Percentiles rank a stretch among this genome's conserved stretches.
Conservation (phyloP, 2,329 filamentous ascomycete species). For the Penicillium sumatraense region DNA sequence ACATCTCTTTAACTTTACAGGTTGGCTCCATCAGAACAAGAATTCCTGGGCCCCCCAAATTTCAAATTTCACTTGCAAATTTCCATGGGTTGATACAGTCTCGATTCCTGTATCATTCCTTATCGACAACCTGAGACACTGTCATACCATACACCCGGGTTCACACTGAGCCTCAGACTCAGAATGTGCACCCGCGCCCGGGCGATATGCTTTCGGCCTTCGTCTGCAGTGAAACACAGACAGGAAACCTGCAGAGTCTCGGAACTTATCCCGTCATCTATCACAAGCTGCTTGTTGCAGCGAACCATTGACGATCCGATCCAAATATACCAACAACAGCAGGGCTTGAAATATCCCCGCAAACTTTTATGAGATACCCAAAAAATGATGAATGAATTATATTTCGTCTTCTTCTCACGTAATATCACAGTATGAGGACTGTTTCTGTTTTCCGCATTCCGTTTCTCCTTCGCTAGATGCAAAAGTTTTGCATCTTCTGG, state of each 20-base stretch:
- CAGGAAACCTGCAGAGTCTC: background rate
- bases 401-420: background rate
- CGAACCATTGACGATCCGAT: background rate
- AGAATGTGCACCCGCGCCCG: background rate
- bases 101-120: too few relatives aligned
- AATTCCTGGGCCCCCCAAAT: too few relatives aligned
- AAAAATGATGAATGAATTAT: conserved; percentile 16
- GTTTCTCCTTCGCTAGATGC: background rate
- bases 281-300: background rate
- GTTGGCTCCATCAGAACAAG: background rate
- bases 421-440: background rate
- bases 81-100: too few relatives aligned
- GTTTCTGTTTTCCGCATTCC: background rate
- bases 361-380: conserved; percentile 15
- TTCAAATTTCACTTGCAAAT: too few relatives aligned
- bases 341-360: background rate
- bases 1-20: too few relatives aligned
- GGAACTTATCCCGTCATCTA: background rate
- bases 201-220: background rate
- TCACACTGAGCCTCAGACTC: background rate
- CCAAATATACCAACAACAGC: background rate
- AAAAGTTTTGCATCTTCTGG: too few relatives aligned
- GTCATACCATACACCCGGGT: background rate
- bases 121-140: background rate
- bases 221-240: background rate